Evolutionary conservation across 139 green algal genomes (phyloP).

Genomic region (Chlamydomonas eustigma): DNA sequence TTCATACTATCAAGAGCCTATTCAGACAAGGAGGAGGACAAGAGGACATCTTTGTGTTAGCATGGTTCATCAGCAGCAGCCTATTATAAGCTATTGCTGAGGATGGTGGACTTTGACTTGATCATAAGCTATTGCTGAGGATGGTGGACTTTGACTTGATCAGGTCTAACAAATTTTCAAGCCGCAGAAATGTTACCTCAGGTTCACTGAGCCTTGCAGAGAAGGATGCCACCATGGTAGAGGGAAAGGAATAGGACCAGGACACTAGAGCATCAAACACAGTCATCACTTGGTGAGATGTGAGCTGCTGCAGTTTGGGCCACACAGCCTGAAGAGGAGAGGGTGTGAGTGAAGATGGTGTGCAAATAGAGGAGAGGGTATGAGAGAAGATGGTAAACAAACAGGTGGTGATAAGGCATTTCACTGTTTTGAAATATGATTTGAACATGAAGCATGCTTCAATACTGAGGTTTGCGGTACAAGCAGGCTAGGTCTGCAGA

Average conservation of each 20-base stretch:
- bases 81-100: no score
- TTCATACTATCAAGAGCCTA: not conserved
- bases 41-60: no score
- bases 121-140: not conserved
- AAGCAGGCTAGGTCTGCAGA: no score
- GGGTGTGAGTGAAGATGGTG: not conserved
- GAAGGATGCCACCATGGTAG: not conserved
- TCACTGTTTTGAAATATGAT: no score
- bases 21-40: no score
- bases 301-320: not conserved
- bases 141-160: not conserved
- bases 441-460: no score
- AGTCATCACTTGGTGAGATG: not conserved
- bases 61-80: no score
- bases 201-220: not conserved
- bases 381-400: no score
- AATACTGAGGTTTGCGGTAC: no score
- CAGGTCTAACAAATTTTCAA: no score
- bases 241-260: not conserved
- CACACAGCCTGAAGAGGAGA: not conserved
- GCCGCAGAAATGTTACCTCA: not conserved
- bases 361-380: not conserved
- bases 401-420: no score
- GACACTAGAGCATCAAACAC: not conserved
- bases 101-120: not conserved